These are phyloP conservation scores for Ceratorhiza oryzae-sativae DNA, from an alignment of 1,284 basidiomycete genomes.

Conservation along the genomic window DNA sequence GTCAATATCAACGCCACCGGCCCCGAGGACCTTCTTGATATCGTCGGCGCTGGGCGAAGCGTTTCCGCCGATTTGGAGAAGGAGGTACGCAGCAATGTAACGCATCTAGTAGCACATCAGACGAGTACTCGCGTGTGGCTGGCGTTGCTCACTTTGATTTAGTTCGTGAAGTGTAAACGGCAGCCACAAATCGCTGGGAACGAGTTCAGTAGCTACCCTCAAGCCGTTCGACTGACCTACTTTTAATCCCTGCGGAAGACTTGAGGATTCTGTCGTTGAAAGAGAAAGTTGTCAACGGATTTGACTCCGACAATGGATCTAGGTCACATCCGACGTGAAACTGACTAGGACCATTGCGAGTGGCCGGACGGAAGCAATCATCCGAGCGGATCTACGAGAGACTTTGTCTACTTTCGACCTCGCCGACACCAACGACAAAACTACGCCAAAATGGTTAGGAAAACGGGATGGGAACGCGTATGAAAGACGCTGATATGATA, in stretches of 20 bases:
- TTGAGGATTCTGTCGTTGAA: slow-evolving; percentile 85
- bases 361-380: slow-evolving; percentile 30
- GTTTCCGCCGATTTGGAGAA: slow-evolving; percentile 96
- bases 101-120: slow-evolving; percentile 75
- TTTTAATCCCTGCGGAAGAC: slow-evolving; percentile 89
- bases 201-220: slow-evolving; percentile 35
- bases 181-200: slow-evolving; percentile 86
- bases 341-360: slow-evolving; percentile 19
- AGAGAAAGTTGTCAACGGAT: slow-evolving; percentile 45
- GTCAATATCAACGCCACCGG: slow-evolving; percentile 92
- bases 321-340: slow-evolving; percentile 11
- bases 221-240: slow-evolving; percentile 53
- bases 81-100: slow-evolving; percentile 97
- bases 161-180: slow-evolving; percentile 52
- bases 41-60: slow-evolving; percentile 85
- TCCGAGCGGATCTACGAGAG: neutral
- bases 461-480: neutral
- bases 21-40: slow-evolving; percentile 86
- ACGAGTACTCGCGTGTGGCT: neutral
- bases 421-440: slow-evolving; percentile 17
- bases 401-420: neutral
- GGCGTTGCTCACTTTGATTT: slow-evolving; percentile 16
- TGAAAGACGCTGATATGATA: slow-evolving; percentile 43
- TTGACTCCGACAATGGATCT: slow-evolving; percentile 4
- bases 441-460: slow-evolving; percentile 24